Conservation (phyloP, 192 early-diverging fungal genomes). For the Piromyces finnis region DNA sequence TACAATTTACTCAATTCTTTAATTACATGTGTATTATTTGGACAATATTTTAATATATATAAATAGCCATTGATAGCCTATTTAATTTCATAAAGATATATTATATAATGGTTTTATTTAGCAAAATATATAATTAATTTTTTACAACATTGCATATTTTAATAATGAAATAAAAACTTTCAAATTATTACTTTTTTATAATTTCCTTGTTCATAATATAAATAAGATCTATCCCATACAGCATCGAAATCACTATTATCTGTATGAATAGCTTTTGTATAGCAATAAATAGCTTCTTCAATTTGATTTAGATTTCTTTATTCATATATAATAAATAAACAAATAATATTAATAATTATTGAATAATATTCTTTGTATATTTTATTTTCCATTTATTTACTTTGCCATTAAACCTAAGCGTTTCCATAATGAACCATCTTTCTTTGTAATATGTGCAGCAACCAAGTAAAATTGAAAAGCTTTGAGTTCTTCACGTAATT, state of each 20-base stretch:
- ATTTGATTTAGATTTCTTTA: slow-evolving; percentile 33
- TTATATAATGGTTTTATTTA: too few species aligned
- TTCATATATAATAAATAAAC: neutral
- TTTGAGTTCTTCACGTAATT: slow-evolving; percentile 52
- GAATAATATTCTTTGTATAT: too few species aligned
- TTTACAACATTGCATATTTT: too few species aligned
- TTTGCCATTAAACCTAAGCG: slow-evolving; percentile 54
- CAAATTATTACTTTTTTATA: slow-evolving; percentile 20
- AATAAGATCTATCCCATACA: slow-evolving; percentile 44
- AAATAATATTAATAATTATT: too few species aligned
- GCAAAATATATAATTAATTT: too few species aligned
- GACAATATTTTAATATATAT: slow-evolving; percentile 31
- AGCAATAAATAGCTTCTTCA: slow-evolving; percentile 74
- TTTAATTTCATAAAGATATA: too few species aligned
- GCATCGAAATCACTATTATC: slow-evolving; percentile 48
- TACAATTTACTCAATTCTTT: slow-evolving; percentile 39
- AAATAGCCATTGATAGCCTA: slow-evolving; percentile 39
- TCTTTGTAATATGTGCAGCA: slow-evolving; percentile 70
- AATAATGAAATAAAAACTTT: slow-evolving; percentile 6
- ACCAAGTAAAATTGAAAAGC: slow-evolving; percentile 63
- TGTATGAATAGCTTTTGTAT: slow-evolving; percentile 38
- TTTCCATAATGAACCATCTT: slow-evolving; percentile 63
- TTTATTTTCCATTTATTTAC: too few species aligned
- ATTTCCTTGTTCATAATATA: slow-evolving; percentile 35
- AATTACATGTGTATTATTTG: slow-evolving; percentile 48